Evolutionary conservation across 371 early-diverging fungal species (phyloP), one percentile per base, ranked within the genome.

Genomic region (Amoeboradix gromovi): DNA sequence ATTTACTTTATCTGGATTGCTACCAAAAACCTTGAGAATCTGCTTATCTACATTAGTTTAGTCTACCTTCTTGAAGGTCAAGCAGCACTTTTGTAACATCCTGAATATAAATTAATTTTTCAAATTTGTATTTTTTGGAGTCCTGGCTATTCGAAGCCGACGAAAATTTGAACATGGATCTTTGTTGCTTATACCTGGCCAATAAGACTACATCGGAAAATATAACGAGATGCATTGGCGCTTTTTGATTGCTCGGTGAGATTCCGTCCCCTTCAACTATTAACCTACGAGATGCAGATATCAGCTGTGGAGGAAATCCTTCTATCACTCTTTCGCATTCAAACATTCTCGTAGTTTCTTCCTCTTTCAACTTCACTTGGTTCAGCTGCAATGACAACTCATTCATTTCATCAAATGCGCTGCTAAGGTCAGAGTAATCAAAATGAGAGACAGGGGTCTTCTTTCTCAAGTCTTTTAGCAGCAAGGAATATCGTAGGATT

Each of bases 311-410:
- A 48, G 48, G 48, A 48, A 48, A 48, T 48, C 48, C 48, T 48
- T 48, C 48, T 12, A 48, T 22, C 5, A 48, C 48, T 48, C 48
- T 48, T 48, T 48, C 48, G 22, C 48, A 48, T 48, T 48, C 48
- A 66, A 69, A 69, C 69, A 69, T 69, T 17, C 66, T 66, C 0
- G 69, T 69, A 0, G 32, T 67, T 29, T 84, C 84, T 73, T 85
- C 85, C 68, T 84, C 81, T 70, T 74, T 77, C 31, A 80, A 75
- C 69, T 83, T 82, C 68, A 81, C 82, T 71, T 85, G 81, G 74
- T 88, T 86, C 71, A 85, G 84, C 30, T 80, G 78, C 29, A 80
- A 74, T 0, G 87, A 86, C 69, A 88, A 75, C n/a, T 75, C 74
- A 29, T 74, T 77, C 72, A 85, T 77, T 70, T 81, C 76, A 67